Base-by-base conservation (phyloP, 495 filamentous ascomycete species). In the Cetradonia linearis region DNA sequence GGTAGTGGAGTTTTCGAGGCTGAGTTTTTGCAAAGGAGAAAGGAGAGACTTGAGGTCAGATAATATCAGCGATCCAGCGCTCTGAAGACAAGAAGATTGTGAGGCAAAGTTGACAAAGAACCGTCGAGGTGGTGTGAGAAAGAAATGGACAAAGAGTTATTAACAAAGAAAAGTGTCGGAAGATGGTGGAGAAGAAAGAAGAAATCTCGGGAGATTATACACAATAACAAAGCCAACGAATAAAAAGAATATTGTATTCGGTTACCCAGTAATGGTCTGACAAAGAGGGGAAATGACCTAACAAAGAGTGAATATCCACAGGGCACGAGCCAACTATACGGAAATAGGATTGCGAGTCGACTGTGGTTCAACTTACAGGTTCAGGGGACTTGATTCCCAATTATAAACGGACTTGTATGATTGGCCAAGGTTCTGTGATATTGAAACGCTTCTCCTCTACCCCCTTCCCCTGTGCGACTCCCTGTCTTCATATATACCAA, bases 61-160 rank as follows among this genome's bases (percentile, higher is more conserved):
- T 59, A 30, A 57, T 58, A 59, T 66, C 53, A 68, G 66, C 63
- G 66, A 62, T 40, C 66, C 66, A 33, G 66, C 66, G 58, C 66
- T 62, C 11, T 48, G 47, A 28, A 16, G 33, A 61, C 9, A 55
- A 36, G 46, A 56, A 58, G 49, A 59, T 20, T 49, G 33, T 59
- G 34, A 18, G 27, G 25, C 5, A 46, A 25, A 46, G 8, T 23
- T n/a, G 13, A 55, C 33, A 59, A 61, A 50, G 31, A 46, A 55
- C 28, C 44, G 31, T n/a, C 16, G 23, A 53, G 27, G 55, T 62
- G 44, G 58, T 42, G 46, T 8, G 30, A 52, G 53, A 55, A 64
- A 55, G 47, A 44, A 42, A 61, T 53, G 50, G 46, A 55, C 27
- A 58, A 44, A 54, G 5, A 20, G 4, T 31, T 52, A 38, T 44